These are phyloP conservation scores for Podospora sp. DNA, from an alignment of 495 filamentous ascomycete species.

Conservation along the genomic window DNA sequence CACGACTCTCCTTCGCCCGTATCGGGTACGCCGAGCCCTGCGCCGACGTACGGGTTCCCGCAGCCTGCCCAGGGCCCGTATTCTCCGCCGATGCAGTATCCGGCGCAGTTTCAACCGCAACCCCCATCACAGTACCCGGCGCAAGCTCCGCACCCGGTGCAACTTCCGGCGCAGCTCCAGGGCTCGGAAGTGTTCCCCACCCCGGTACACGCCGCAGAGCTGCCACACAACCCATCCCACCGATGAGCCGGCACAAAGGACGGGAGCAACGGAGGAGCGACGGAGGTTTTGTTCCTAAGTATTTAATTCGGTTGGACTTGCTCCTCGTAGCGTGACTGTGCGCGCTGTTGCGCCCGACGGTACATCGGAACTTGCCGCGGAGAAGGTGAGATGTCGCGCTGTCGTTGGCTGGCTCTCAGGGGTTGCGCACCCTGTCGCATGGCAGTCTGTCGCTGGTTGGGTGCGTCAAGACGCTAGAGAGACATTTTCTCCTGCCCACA, in stretches of 20 bases:
- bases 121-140: neutral
- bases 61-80: conserved; percentile 2
- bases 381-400: neutral
- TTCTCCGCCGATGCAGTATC: conserved; percentile 4
- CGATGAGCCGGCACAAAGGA: neutral
- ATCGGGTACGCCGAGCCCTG: neutral
- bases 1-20: neutral
- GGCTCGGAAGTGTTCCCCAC: neutral
- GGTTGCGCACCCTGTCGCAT: neutral
- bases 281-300: neutral
- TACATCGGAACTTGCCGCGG: conserved; percentile 3
- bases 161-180: conserved; percentile 1
- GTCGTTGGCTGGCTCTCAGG: neutral
- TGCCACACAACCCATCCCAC: neutral
- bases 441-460: neutral
- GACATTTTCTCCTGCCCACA: neutral
- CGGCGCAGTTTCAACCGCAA: neutral
- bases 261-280: neutral
- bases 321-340: neutral
- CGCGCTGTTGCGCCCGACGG: neutral
- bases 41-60: neutral
- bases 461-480: neutral
- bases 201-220: neutral
- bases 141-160: neutral
- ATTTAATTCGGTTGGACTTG: neutral